Base-by-base conservation (phyloP, 2,329 filamentous ascomycete species). In the Fusarium palustre region DNA sequence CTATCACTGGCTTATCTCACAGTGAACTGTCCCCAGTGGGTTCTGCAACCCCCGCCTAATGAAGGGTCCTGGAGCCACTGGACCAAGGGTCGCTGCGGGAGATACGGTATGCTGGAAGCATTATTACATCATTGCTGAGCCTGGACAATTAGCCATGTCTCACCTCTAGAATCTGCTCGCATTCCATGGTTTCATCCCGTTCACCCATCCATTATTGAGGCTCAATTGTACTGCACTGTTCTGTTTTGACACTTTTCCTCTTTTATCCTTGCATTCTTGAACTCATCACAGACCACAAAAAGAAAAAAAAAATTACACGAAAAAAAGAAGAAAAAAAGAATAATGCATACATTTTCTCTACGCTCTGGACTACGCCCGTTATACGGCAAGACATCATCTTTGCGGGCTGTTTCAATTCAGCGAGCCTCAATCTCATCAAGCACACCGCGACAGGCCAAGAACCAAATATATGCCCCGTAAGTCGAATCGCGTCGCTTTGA, bases 391-490 rank as follows among this genome's bases (percentile, higher is more conserved):
- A 36, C 43, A 13, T 43, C 33, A 28, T 48, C 36, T 31, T 59
- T 66, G 45, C 33, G 18, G n/a, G 24, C 48, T 41, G 53, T 45
- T 42, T 56, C 55, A 55, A 28, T 36, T 55, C 53, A 48, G 5
- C 39, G 55, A 48, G 69, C 67, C 47, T 67, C 58, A 16, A 62
- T 76, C 48, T 75, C 74, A 16, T 74, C 75, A 6, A 72, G 72
- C 39, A 53, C 70, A 46, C 57, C 73, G 38, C 72, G 66, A 47
- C 66, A 52, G 43, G 71, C 73, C 50, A 79, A 75, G 69, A 79
- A 79, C 57, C 77, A 79, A 68, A 75, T 80, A 60, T 79, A 77
- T 60, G 68, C 76, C 42, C 74, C 78, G 79, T 80, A 64, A 73
- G 79, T 73, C 39, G 18, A 65, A 39, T 60, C 52, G 50, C 41